A percentile compares a stretch with the other conserved stretches of the same genome.
phyloP scores from a whole-genome alignment of 1,284 basidiomycete species.

The Vanrija sp. region DNA sequence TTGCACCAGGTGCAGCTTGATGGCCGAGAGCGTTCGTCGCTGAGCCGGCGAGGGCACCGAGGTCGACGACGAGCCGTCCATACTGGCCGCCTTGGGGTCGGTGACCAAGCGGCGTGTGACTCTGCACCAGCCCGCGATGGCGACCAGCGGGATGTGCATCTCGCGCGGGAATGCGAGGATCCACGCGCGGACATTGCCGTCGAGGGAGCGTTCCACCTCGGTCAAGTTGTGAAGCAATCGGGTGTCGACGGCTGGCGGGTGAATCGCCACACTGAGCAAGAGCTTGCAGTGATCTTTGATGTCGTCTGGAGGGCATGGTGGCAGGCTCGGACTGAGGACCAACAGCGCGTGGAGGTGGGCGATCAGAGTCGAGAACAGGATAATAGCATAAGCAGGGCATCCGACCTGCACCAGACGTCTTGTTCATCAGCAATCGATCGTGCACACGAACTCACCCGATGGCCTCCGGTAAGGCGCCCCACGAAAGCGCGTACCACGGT shows the following conservation, averaged over 20 bases:
- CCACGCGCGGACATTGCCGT: not conserved
- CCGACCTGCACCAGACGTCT: not conserved
- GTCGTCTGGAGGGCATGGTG: conserved; percentile 10
- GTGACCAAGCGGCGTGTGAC: not conserved
- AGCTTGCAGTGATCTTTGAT: not conserved
- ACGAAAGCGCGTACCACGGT: not conserved
- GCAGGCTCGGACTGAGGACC: conserved; percentile 4
- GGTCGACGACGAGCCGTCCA: too few relatives aligned
- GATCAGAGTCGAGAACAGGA: conserved; percentile 7
- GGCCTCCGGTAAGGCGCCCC: conserved; percentile 5
- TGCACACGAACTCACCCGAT: conserved; percentile 8
- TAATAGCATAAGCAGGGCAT: conserved; percentile 5
- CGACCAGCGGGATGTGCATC: conserved; percentile 10
- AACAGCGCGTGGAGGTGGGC: conserved; percentile 11
- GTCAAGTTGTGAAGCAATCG: not conserved
- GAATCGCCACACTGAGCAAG: not conserved
- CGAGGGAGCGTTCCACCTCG: not conserved
- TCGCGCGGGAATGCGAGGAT: conserved; percentile 4
- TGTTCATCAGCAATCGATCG: not conserved
- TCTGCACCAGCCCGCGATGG: conserved; percentile 7
- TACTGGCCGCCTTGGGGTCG: not conserved
- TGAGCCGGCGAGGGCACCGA: not conserved
- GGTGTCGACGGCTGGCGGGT: conserved; percentile 4
- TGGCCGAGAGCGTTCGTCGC: conserved; percentile 11
- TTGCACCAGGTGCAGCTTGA: conserved; percentile 26